Conservation (phyloP, 2,329 filamentous ascomycete genomes). For the Venturia pyrina region DNA sequence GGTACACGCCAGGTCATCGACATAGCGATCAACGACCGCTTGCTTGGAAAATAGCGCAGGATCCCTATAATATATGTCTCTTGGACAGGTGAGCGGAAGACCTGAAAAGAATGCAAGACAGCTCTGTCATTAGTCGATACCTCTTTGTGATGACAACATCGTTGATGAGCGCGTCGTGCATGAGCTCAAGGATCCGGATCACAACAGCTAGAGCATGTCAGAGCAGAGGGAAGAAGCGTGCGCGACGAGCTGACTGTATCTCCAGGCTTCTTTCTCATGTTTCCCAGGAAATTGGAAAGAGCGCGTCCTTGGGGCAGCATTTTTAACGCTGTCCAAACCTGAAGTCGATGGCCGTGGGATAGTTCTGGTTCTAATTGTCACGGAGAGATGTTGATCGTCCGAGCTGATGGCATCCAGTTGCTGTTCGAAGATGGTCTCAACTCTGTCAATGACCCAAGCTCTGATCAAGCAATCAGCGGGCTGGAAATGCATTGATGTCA, state of each 20-base stretch:
- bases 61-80: constrained; percentile 73
- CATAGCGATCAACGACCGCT: constrained; percentile 55
- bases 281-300: constrained; percentile 40
- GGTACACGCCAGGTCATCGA: constrained; percentile 65
- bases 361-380: constrained; percentile 1
- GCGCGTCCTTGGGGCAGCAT: neutral
- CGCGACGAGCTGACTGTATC: constrained; percentile 37
- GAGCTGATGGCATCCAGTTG: constrained; percentile 9
- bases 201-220: constrained; percentile 37
- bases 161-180: constrained; percentile 41
- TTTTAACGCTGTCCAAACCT: neutral
- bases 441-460: neutral
- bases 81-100: constrained; percentile 24
- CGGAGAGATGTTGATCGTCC: constrained; percentile 7
- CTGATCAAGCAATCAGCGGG: constrained; percentile 1
- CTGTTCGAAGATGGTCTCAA: constrained; percentile 12
- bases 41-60: constrained; percentile 63
- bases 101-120: neutral
- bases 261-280: constrained; percentile 47
- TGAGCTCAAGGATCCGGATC: constrained; percentile 44
- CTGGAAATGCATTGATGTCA: too few species aligned
- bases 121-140: constrained; percentile 22
- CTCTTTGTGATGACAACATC: constrained; percentile 46
- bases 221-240: neutral
- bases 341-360: neutral